A percentile compares a stretch with the other conserved stretches of the same genome.
Conservation (phyloP, 2,329 filamentous ascomycete species). For the Aspergillus chevalieri region DNA sequence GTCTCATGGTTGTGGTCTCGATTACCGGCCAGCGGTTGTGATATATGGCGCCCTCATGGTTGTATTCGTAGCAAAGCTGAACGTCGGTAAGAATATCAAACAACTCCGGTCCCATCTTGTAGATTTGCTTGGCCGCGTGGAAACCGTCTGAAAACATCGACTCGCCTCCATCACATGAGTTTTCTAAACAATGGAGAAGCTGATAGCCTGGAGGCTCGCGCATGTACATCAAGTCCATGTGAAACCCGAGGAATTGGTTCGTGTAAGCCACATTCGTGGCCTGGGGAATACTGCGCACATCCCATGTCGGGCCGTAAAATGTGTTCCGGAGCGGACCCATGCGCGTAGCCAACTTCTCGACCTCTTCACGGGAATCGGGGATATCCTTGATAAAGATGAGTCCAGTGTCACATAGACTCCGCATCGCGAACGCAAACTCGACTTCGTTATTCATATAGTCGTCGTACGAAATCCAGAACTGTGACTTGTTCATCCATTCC, state of each 20-base stretch:
- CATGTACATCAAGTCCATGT: slow-evolving; percentile 92
- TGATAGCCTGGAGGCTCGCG: slow-evolving; percentile 72
- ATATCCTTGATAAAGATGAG: slow-evolving; percentile 71
- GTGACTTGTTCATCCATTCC: slow-evolving; percentile 38
- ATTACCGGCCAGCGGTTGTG: slow-evolving; percentile 53
- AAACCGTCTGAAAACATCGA: slow-evolving; percentile 80
- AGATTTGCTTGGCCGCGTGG: slow-evolving; percentile 45
- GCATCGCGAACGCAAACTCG: slow-evolving; percentile 57
- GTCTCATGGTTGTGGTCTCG: slow-evolving; percentile 19
- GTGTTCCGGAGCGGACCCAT: slow-evolving; percentile 78
- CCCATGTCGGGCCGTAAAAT: slow-evolving; percentile 87
- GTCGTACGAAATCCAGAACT: slow-evolving; percentile 58
- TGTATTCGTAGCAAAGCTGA: slow-evolving; percentile 60
- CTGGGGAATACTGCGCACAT: slow-evolving; percentile 73
- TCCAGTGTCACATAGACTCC: slow-evolving; percentile 60
- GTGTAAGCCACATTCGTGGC: slow-evolving; percentile 94
- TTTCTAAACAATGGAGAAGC: slow-evolving; percentile 81
- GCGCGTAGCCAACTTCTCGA: slow-evolving; percentile 61
- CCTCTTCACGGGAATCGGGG: slow-evolving; percentile 59
- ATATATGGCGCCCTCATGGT: slow-evolving; percentile 60
- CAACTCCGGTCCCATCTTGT: background rate
- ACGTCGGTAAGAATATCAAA: slow-evolving; percentile 37
- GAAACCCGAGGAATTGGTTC: slow-evolving; percentile 70
- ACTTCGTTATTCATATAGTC: slow-evolving; percentile 61
- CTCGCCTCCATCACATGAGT: slow-evolving; percentile 71